A percentile compares a stretch with the other conserved stretches of the same genome.
Evolutionary conservation across 2,329 filamentous ascomycete species (phyloP).

Genomic region (Ambrosiella beaveri): DNA sequence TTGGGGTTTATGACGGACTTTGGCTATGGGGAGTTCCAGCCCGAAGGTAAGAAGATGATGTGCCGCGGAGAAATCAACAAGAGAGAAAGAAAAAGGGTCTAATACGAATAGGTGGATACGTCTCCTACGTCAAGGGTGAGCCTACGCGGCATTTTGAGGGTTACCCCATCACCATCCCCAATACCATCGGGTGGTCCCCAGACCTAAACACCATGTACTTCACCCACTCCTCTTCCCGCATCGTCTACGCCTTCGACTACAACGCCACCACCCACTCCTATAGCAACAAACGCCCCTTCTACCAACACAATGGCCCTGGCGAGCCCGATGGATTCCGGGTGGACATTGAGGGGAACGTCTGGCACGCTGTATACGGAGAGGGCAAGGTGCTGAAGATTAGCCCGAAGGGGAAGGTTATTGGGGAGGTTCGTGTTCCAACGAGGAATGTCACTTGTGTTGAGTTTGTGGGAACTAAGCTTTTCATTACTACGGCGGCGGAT

Average conservation of each 20-base stretch:
- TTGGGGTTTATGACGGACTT: constrained; percentile 74
- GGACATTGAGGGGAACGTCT: constrained; percentile 71
- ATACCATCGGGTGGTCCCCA: constrained; percentile 66
- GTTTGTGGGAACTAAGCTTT: constrained; percentile 58
- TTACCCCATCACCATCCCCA: constrained; percentile 69
- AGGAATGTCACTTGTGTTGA: constrained; percentile 64
- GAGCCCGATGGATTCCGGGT: constrained; percentile 73
- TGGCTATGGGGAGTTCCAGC: constrained; percentile 36
- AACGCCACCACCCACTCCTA: constrained; percentile 44
- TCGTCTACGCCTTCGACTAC: constrained; percentile 63
- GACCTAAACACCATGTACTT: constrained; percentile 63
- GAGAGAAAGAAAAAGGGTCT: not conserved
- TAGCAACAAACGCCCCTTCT: constrained; percentile 51
- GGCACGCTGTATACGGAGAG: constrained; percentile 75
- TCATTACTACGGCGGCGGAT: constrained; percentile 60
- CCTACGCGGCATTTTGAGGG: constrained; percentile 42
- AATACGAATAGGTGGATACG: constrained; percentile 43
- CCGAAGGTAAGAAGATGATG: constrained; percentile 29
- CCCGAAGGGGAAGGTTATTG: constrained; percentile 51
- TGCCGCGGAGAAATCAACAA: not conserved
- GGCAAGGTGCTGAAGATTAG: constrained; percentile 58
- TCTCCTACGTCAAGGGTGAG: constrained; percentile 44
- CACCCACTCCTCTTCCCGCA: constrained; percentile 56
- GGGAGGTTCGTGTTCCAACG: constrained; percentile 60
- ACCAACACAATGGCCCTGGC: constrained; percentile 44